Conservation (phyloP, 768 basidiomycete genomes). For the Mycena indigotica region DNA sequence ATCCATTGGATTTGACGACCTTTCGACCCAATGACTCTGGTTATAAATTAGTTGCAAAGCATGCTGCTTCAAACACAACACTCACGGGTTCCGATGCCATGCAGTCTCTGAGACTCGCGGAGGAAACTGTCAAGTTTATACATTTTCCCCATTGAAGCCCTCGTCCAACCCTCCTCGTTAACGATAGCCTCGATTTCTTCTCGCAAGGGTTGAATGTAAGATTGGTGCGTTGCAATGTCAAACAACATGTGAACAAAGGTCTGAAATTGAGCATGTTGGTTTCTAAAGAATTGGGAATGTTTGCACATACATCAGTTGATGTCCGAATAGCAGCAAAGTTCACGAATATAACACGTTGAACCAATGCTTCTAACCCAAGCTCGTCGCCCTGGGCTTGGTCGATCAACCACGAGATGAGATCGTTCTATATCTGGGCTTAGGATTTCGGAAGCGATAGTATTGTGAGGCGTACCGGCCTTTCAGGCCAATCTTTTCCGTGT, state of each 20-base stretch:
- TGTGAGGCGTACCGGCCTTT: constrained; percentile 11
- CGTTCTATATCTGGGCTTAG: constrained; percentile 29
- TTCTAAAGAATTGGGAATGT: no score
- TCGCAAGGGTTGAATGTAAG: constrained; percentile 29
- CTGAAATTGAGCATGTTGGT: constrained; percentile 18
- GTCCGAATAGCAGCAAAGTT: constrained; percentile 41
- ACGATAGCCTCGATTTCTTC: constrained; percentile 37
- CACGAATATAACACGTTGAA: constrained; percentile 30
- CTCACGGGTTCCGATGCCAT: constrained; percentile 31
- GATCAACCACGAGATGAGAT: constrained; percentile 42
- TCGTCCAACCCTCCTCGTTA: constrained; percentile 30
- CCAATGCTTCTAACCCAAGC: constrained; percentile 24
- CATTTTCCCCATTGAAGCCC: constrained; percentile 31
- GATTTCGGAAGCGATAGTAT: not conserved
- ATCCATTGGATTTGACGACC: constrained; percentile 21
- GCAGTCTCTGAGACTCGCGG: constrained; percentile 31
- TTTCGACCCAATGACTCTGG: constrained; percentile 24
- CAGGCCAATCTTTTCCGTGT: constrained; percentile 26
- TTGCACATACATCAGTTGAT: constrained; percentile 26
- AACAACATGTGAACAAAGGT: constrained; percentile 29
- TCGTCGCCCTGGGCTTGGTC: constrained; percentile 32
- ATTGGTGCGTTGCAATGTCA: constrained; percentile 28
- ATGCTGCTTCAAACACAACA: not conserved
- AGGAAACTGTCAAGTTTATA: constrained; percentile 38
- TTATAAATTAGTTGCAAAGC: not conserved